Evolutionary conservation across 2,329 filamentous ascomycete genomes (phyloP), one percentile per base, ranked within the genome.

Genomic region (Arthrocladium fulminans): DNA sequence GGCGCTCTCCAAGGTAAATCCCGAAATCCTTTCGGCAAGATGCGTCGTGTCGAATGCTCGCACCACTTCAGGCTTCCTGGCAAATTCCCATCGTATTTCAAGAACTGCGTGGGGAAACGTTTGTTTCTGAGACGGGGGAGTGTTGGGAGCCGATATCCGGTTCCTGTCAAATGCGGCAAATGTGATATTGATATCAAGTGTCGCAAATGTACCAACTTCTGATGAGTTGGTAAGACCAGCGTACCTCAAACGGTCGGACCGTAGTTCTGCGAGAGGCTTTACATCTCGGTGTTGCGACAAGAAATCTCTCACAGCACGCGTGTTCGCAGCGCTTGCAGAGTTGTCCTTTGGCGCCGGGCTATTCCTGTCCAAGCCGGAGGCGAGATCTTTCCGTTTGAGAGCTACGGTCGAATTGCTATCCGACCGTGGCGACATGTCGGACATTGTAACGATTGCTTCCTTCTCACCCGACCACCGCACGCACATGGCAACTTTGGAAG

Each of bases 1-100:
- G 57, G 77, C 73, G 27, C 69, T 69, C 57, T 76, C 73, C 8
- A 77, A 57, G 1, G 74, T 76, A 54, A 77, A 77, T 3, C 73
- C 74, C 27, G 70, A 66, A 8, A 77, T 68, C 25, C 74, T 67
- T 54, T 77, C 73, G 15, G 48, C 58, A 29, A 60, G 45, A 48
- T 56, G 46, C 8, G 24, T 47, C 42, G 66, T 59, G 61, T 64
- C 46, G 49, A 54, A 45, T 1, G 44, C 50, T 12, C 48, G 25
- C 3, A 47, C 45, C 10, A 54, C 38, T 6, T 44, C 45, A 23
- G 52, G 40, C 7, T 48, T 48, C 25, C 44, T 35, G 3, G 24
- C 25, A 30, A 73, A 73, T 59, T 77, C 73, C 45, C 68, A 67
- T 23, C 74, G 67, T 24, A 78, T 63, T 39, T 72, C 67, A 1